Conservation (phyloP, 73 alveolate species). For the Stentor roeselii region DNA sequence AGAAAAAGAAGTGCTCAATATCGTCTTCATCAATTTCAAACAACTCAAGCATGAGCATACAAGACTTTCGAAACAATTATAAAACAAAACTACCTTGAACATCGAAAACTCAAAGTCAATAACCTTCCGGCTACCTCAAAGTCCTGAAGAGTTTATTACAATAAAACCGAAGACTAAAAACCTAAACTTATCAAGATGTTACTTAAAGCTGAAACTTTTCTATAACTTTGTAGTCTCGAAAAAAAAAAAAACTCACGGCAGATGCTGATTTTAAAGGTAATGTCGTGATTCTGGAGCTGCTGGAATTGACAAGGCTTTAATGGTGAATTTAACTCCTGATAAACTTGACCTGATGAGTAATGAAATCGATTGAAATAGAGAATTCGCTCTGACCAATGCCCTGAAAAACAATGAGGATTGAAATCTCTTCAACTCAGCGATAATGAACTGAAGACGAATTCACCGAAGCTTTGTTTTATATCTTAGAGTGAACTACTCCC, state of each 20-base stretch:
- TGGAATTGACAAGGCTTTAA: background rate
- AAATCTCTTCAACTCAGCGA: background rate
- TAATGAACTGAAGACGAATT: background rate
- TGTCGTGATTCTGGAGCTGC: background rate
- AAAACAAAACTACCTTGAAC: background rate
- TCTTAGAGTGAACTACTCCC: background rate
- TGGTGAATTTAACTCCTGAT: no score
- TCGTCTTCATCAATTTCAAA: no score
- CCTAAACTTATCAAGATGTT: background rate
- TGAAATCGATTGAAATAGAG: background rate
- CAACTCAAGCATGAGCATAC: background rate
- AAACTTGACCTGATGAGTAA: background rate
- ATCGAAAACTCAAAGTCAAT: background rate
- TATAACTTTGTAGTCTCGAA: background rate
- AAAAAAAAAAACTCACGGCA: background rate
- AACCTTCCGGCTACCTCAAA: background rate
- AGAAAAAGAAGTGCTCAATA: no score
- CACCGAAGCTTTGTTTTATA: background rate
- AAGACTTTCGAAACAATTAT: background rate
- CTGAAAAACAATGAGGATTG: background rate
- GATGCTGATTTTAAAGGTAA: no score
- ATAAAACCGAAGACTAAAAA: background rate
- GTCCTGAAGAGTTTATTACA: background rate
- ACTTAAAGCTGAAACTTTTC: background rate
- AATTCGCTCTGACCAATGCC: background rate